These are phyloP conservation scores for Lasiodiplodia hormozganensis DNA, from an alignment of 2,329 filamentous ascomycete species.

Conservation along the genomic window DNA sequence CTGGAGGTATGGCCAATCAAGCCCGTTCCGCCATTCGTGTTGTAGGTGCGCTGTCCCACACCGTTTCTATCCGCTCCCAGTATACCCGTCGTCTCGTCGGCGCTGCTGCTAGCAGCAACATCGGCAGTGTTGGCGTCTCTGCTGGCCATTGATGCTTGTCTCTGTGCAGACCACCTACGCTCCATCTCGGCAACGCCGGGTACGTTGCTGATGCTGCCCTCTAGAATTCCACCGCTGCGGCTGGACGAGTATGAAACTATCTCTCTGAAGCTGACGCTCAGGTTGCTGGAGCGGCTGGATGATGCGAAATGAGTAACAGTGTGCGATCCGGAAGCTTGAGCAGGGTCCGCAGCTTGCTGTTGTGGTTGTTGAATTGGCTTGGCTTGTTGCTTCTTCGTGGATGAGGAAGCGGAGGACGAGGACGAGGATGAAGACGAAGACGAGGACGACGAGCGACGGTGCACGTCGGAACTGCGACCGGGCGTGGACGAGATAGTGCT, in stretches of 20 bases:
- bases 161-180: slow-evolving; percentile 8
- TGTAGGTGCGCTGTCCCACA: slow-evolving; percentile 9
- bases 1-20: not conserved
- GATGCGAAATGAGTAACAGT: not conserved
- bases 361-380: not conserved
- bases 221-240: not conserved
- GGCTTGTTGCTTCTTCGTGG: not conserved
- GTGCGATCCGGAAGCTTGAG: not conserved
- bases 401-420: slow-evolving; percentile 4
- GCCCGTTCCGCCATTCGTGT: slow-evolving; percentile 11
- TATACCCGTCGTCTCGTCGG: slow-evolving; percentile 28
- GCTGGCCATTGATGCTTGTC: not conserved
- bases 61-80: slow-evolving; percentile 22
- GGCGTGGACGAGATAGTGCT: not conserved
- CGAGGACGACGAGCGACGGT: not conserved
- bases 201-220: not conserved
- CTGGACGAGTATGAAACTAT: slow-evolving; percentile 11
- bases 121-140: too few relatives aligned
- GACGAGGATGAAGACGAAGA: slow-evolving; percentile 7
- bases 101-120: slow-evolving; percentile 12
- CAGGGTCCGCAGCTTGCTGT: not conserved
- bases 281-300: slow-evolving; percentile 10
- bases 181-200: slow-evolving; percentile 20
- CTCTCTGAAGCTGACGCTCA: slow-evolving; percentile 24
- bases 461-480: not conserved